Base-by-base conservation (phyloP, 108 stramenopile species). In the Fragilaria crotonensis region DNA sequence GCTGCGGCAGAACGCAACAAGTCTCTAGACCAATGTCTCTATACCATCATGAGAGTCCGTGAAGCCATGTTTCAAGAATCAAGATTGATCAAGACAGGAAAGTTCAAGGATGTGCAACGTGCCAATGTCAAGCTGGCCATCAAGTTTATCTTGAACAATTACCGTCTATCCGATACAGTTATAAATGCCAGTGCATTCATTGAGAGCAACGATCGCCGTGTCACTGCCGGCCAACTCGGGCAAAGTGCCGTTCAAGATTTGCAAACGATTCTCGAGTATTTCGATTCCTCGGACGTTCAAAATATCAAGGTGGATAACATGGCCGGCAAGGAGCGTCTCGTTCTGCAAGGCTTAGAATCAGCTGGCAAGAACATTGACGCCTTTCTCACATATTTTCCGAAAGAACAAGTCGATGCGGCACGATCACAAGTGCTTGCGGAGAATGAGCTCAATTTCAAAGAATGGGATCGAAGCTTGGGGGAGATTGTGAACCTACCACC, bases 71-170 rank as follows among this genome's bases (percentile, higher is more conserved):
- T 73, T 44, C 93, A 94, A 76, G 89, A 94, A 73, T 68, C 75
- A 45, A 71, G 88, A 49, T 70, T 94, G 45, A 85, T 94, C 55
- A 75, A 70, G 29, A 77, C 71, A 3, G 89, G 87, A 44, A 94
- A 89, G 72, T 94, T 86, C 72, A 90, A 90, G 60, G 88, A 90
- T 57, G 69, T 78, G n/a, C 86, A 87, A 63, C 84, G 93, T 51
- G 85, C 82, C 63, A 90, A 90, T 60, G 83, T 94, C 59, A 94
- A 94, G 65, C 68, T 90, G 59, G 93, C 93, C 1, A 81, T 90
- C 51, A 80, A 79, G 58, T 87, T 86, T 62, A 94, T 94, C 70
- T 55, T 94, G 20, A 67, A 86, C 44, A 94, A 90, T 73, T 94
- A 90, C 62, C 68, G 77, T 28, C 67, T 94, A 54, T 62, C 63